Conservation (phyloP, 1,139 yeast genomes). For the Candida tropicalis region DNA sequence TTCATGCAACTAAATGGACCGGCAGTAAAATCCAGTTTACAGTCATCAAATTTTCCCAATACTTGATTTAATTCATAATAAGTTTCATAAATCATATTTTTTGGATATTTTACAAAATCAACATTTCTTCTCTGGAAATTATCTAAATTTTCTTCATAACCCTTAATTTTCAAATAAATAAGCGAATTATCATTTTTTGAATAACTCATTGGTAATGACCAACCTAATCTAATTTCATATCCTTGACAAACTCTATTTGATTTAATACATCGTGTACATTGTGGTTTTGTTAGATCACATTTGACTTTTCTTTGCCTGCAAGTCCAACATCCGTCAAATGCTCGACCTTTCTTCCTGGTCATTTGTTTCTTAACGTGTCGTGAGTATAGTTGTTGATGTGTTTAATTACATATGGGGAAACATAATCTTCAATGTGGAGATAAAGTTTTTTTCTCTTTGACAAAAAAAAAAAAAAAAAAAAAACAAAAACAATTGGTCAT, state of each 20-base stretch:
- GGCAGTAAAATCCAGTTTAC: conserved; percentile 14
- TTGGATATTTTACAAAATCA: conserved; percentile 38
- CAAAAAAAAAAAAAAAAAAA: no score
- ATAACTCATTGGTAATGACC: conserved; percentile 40
- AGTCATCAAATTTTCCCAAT: conserved; percentile 31
- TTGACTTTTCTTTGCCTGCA: conserved; percentile 53
- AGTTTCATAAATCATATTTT: conserved; percentile 33
- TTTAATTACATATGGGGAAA: no score
- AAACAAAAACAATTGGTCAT: no score
- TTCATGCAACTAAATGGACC: conserved; percentile 37
- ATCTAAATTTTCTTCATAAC: conserved; percentile 21
- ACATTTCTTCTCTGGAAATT: conserved; percentile 41
- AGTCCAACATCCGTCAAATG: conserved; percentile 57
- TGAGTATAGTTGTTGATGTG: no score
- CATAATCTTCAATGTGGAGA: no score
- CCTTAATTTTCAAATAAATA: conserved; percentile 20
- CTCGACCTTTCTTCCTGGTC: conserved; percentile 33
- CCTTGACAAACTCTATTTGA: conserved; percentile 46
- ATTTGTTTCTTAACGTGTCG: conserved; percentile 16
- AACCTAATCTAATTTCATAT: conserved; percentile 42
- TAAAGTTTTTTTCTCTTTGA: no score
- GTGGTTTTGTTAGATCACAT: conserved; percentile 48
- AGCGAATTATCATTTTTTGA: conserved; percentile 22
- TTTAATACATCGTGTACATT: conserved; percentile 44
- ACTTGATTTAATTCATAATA: conserved; percentile 30